A percentile compares a stretch with the other conserved stretches of the same genome.
Evolutionary conservation across 1,284 basidiomycete species (phyloP).

Genomic region (Agaricales sp.): DNA sequence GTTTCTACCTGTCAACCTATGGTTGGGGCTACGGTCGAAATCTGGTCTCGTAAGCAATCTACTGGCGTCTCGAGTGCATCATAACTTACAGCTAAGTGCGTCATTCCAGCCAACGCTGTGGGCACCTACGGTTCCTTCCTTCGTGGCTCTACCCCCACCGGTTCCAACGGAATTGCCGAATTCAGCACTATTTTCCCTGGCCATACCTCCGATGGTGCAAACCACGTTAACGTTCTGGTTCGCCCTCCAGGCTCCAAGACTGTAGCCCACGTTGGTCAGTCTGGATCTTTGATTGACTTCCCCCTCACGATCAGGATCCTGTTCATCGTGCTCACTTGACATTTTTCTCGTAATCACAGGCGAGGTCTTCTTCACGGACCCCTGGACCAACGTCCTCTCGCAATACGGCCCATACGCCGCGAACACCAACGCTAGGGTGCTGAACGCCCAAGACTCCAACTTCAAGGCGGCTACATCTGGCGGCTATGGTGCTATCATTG

Average conservation of each 20-base stretch:
- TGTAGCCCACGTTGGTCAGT: neutral
- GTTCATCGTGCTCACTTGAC: no score
- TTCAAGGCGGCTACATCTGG: neutral
- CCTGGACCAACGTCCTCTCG: slow-evolving; percentile 23
- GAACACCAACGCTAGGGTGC: slow-evolving; percentile 21
- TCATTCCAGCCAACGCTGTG: slow-evolving; percentile 23
- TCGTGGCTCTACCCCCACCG: slow-evolving; percentile 38
- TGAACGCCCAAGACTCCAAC: slow-evolving; percentile 14
- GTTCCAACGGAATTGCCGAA: slow-evolving; percentile 39
- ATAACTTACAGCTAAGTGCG: slow-evolving; percentile 2
- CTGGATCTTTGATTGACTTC: no score
- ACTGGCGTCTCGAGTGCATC: neutral
- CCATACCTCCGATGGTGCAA: slow-evolving; percentile 20
- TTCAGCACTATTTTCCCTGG: slow-evolving; percentile 48
- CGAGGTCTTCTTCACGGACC: neutral
- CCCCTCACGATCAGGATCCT: no score
- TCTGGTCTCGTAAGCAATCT: slow-evolving; percentile 32
- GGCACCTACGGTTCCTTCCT: slow-evolving; percentile 32
- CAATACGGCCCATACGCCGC: slow-evolving; percentile 18
- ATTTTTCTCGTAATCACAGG: neutral
- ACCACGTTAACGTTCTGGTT: slow-evolving; percentile 24
- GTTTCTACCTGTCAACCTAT: slow-evolving; percentile 47
- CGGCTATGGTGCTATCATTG: slow-evolving; percentile 6
- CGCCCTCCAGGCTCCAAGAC: slow-evolving; percentile 12
- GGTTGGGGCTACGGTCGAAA: slow-evolving; percentile 42